Base-by-base conservation (phyloP, 2,329 filamentous ascomycete genomes). In the Kalaharituber pfeilii region DNA sequence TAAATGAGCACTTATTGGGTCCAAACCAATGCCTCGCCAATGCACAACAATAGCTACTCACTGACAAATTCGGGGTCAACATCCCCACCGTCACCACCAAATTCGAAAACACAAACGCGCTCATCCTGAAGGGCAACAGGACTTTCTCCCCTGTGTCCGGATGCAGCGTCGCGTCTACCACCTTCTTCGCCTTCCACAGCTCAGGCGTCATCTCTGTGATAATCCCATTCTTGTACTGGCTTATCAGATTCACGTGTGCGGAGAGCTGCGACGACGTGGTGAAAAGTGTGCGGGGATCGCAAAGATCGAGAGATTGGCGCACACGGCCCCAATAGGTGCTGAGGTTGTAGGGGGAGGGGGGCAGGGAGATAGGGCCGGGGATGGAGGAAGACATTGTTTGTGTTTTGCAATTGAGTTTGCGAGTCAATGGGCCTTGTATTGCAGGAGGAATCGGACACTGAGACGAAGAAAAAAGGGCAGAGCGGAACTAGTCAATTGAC, bases 61-160 rank as follows among this genome's bases (percentile, higher is more conserved):
- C 30, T 20, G 53, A 59, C 24, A 96, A 77, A 8, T 84, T 84
- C 2, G 91, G 91, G 52, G 89, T 91, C 54, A 98, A 82, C 91
- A 98, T 98, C 64, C 91, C 91, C 5, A 81, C 89, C 47, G 91
- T 98, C 57, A 96, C 89, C 55, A 96, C 75, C 67, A 98, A 71
- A 70, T 98, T 98, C 60, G 88, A 88, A 53, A 96, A 70, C 53
- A 94, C 87, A 67, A 91, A 98, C 70, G 78, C 84, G 51, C 89
- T 96, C 91, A 98, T 98, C 67, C 91, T 85, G 68, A 96, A 96
- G 20, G 91, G 91, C 18, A 98, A 76, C 64, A 96, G 79, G 59
- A 98, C 88, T 49, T 89, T 82, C 67, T 88, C 75, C 62, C 91
- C 91, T 18, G 88, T 96, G 69, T 98, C 91, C 61, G 91, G 91